Base-by-base conservation (phyloP, 2,329 filamentous ascomycete genomes). In the Xylogone sp. region DNA sequence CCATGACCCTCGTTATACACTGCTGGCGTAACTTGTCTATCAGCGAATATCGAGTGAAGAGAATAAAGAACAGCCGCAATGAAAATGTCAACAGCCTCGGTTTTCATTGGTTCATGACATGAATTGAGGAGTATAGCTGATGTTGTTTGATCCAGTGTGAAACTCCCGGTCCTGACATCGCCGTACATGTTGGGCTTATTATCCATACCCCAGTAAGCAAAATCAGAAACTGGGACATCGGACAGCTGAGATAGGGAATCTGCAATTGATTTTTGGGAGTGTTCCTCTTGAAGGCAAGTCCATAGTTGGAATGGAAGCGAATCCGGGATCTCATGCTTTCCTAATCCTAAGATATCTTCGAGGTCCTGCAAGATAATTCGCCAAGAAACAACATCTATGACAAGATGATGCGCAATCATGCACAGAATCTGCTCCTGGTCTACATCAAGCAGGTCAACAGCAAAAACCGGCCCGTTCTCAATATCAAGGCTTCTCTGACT, bases 1-100 rank as follows among this genome's bases (percentile, higher is more conserved):
- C 73, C 73, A 22, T 75, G 72, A 0, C 69, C 65, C 52, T 75
- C 72, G 42, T 62, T 68, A 57, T 70, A 75, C 1, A 75, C 55
- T 8, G 63, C 54, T 2, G 72, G 71, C 0, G 60, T 22, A 43
- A n/a, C n/a, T 0, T 56, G n/a, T 3, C 72, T 66, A 34, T 71
- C 66, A 0, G 48, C n/a, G 48, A 76, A 76, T 5, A 46, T 58
- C 1, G 58, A 39, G 0, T 45, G 42, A 49, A 75, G 73, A 0
- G 72, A 71, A 48, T 62, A 53, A 2, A 68, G 50, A 0, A 73
- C 29, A 0, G 66, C 56, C 0, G 69, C 68, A 6, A 73, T 51
- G 3, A 76, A 58, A 1, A 76, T 49, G 46, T 76, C 73, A 0
- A 73, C 56, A 0, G 69, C 64, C 7, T 68, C 65, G 0, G 70